These are phyloP conservation scores for Neoboletus brunneissimus DNA, from an alignment of 768 basidiomycete species.

Conservation along the genomic window DNA sequence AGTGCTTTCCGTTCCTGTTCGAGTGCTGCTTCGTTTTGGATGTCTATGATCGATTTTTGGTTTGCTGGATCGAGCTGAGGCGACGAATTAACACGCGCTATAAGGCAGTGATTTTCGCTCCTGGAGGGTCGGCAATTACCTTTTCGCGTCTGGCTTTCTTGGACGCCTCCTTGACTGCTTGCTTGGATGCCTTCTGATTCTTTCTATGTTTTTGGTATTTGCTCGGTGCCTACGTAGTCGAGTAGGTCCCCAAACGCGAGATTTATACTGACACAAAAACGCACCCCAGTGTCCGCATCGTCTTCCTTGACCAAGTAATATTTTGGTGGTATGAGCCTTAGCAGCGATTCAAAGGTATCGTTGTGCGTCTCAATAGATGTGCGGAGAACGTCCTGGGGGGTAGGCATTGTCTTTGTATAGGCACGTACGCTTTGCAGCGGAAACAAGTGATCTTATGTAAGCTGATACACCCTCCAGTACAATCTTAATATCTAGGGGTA, in stretches of 20 bases:
- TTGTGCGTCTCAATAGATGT: slow-evolving; percentile 81
- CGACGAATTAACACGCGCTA: background rate
- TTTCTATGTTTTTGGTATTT: slow-evolving; percentile 89
- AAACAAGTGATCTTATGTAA: background rate
- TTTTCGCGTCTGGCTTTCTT: slow-evolving; percentile 88
- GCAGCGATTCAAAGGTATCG: slow-evolving; percentile 75
- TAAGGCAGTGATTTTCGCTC: background rate
- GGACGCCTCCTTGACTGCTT: slow-evolving; percentile 83
- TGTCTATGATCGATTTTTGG: slow-evolving; percentile 72
- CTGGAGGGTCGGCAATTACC: slow-evolving; percentile 39
- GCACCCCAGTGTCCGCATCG: slow-evolving; percentile 14
- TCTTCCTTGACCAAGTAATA: slow-evolving; percentile 59
- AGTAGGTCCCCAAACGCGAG: background rate
- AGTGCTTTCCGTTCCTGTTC: slow-evolving; percentile 32
- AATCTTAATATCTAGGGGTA: too few relatives aligned
- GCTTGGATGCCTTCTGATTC: slow-evolving; percentile 78
- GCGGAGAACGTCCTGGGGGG: slow-evolving; percentile 46
- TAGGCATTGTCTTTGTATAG: slow-evolving; percentile 41
- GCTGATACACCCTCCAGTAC: background rate
- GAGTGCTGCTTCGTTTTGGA: slow-evolving; percentile 55
- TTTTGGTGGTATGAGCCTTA: slow-evolving; percentile 84
- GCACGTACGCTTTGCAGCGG: background rate
- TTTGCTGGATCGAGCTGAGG: slow-evolving; percentile 88
- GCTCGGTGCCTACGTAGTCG: slow-evolving; percentile 38
- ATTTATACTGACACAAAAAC: background rate